phyloP scores from a whole-genome alignment of 2,329 filamentous ascomycete species.

The Cryphonectria parasitica region DNA sequence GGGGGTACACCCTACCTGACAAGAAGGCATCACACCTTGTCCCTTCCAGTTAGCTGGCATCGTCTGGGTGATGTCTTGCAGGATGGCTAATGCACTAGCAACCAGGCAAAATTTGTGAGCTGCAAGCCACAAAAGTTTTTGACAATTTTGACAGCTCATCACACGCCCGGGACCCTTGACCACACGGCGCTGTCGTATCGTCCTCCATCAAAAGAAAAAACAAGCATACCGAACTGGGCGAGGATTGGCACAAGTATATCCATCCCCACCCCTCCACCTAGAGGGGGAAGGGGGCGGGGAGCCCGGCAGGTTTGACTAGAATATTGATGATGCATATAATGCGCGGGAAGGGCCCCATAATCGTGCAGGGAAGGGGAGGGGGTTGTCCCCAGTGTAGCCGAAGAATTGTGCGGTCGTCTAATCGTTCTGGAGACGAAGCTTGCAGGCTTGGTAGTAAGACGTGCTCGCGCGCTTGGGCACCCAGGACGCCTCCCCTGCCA shows the following conservation, averaged over 20 bases:
- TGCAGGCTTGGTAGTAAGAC: not conserved
- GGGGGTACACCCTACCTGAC: slow-evolving; percentile 11
- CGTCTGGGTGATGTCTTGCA: slow-evolving; percentile 10
- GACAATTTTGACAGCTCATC: slow-evolving; percentile 22
- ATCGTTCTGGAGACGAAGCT: not conserved
- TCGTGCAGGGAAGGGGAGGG: not conserved
- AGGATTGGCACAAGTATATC: not conserved
- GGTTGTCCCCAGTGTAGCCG: not conserved
- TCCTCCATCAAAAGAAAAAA: slow-evolving; percentile 9
- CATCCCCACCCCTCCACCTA: not conserved
- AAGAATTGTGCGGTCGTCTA: not conserved
- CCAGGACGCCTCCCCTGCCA: not conserved
- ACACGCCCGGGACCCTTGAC: not conserved
- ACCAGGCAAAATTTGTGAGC: slow-evolving; percentile 14
- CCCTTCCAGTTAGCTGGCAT: slow-evolving; percentile 15
- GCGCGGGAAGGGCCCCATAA: not conserved
- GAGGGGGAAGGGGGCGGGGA: not conserved
- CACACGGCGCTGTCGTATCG: not conserved
- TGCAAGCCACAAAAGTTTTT: slow-evolving; percentile 24
- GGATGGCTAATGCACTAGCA: slow-evolving; percentile 12
- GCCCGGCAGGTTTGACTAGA: slow-evolving; percentile 5
- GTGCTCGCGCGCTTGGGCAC: not conserved
- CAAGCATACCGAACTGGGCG: not conserved
- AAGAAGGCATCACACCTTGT: slow-evolving; percentile 15
- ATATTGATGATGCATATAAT: not conserved